phyloP scores from a whole-genome alignment of 2,329 filamentous ascomycete genomes.

The Arthrobotrys megalospora region DNA sequence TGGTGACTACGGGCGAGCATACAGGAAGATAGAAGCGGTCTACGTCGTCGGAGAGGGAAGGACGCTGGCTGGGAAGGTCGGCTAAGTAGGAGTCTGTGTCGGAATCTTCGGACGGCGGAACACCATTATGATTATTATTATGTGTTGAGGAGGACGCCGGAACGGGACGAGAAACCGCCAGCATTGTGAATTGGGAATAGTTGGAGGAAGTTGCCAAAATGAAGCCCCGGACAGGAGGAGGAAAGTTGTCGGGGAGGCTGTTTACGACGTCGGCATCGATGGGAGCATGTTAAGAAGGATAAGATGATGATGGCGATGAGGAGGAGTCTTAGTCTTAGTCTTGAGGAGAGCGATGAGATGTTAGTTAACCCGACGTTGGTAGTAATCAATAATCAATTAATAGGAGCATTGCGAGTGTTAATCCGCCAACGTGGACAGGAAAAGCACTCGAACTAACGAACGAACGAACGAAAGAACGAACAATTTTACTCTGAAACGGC shows the following conservation, averaged over 20 bases:
- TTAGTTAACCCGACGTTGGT: background rate
- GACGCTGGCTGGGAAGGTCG: slow-evolving; percentile 43
- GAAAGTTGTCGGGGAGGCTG: background rate
- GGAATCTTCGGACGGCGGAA: slow-evolving; percentile 15
- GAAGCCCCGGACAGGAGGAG: slow-evolving; percentile 1
- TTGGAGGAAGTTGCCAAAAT: background rate
- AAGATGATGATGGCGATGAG: background rate
- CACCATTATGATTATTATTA: slow-evolving; percentile 11
- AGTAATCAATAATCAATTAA: background rate
- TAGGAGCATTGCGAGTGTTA: too few relatives aligned
- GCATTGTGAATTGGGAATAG: slow-evolving; percentile 29
- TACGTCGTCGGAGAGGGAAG: slow-evolving; percentile 45
- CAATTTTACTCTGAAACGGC: slow-evolving; percentile 26
- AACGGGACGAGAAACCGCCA: slow-evolving; percentile 44
- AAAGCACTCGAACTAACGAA: background rate
- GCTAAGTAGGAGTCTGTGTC: slow-evolving; percentile 27
- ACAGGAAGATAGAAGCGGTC: slow-evolving; percentile 60
- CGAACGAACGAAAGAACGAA: background rate
- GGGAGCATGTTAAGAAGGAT: slow-evolving; percentile 12
- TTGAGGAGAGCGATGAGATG: slow-evolving; percentile 3
- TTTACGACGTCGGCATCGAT: slow-evolving; percentile 25
- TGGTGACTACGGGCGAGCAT: slow-evolving; percentile 58
- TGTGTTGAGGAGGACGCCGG: slow-evolving; percentile 45
- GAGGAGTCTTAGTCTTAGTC: background rate
- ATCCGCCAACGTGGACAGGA: background rate